Percentiles rank a stretch among this genome's conserved stretches.
Evolutionary conservation across 176 grass and related monocot genomes (phyloP).

Genomic region (Guadua angustifolia): DNA sequence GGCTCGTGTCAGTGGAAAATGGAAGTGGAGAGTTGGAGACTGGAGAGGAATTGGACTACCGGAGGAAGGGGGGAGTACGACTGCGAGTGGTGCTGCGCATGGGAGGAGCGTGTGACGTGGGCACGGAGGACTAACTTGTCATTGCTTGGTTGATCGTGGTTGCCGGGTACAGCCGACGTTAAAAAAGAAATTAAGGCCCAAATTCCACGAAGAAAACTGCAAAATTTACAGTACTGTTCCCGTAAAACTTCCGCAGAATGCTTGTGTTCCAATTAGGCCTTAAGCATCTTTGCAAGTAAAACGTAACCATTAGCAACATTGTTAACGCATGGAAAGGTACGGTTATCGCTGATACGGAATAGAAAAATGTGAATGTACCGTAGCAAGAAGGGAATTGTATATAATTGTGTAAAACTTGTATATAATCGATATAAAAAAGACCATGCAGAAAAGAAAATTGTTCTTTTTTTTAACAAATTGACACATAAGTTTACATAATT

Average conservation of each 20-base stretch:
- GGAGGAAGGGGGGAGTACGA: background rate
- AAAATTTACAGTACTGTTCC: background rate
- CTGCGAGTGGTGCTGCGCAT: background rate
- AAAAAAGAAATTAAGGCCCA: background rate
- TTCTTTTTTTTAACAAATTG: too few relatives aligned
- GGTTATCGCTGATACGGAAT: background rate
- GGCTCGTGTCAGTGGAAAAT: background rate
- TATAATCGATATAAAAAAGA: too few relatives aligned
- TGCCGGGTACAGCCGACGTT: background rate
- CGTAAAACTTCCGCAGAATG: background rate
- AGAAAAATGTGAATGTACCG: background rate
- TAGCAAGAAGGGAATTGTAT: too few relatives aligned
- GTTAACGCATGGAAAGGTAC: background rate
- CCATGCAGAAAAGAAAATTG: too few relatives aligned
- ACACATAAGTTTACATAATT: too few relatives aligned
- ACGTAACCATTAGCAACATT: background rate
- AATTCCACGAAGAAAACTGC: background rate
- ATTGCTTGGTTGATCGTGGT: background rate
- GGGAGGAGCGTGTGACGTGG: background rate
- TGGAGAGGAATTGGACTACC: background rate
- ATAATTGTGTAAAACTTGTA: too few relatives aligned
- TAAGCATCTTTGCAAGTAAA: background rate
- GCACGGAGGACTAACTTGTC: background rate
- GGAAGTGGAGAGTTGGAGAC: too few relatives aligned
- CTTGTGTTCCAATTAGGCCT: background rate